phyloP scores from a whole-genome alignment of 306 rosid genomes.

The Glycine soja region DNA sequence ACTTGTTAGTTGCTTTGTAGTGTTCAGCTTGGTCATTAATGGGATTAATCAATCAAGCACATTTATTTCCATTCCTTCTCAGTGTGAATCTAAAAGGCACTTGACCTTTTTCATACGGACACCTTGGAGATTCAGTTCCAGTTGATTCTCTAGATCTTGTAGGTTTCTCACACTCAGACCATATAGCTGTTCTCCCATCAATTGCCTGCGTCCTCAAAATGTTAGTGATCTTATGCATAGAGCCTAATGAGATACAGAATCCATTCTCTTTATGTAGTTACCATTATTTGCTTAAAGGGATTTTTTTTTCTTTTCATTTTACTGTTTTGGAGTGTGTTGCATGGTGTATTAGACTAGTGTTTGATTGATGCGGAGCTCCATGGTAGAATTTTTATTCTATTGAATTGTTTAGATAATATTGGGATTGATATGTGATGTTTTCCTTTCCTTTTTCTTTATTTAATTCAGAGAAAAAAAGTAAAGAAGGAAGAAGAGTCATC shows the following conservation, averaged over 20 bases:
- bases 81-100: constrained; percentile 11
- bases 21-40: constrained; percentile 11
- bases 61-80: constrained; percentile 15
- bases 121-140: constrained; percentile 69
- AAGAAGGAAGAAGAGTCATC: not conserved
- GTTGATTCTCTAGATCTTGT: constrained; percentile 67
- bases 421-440: constrained; percentile 1
- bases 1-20: constrained; percentile 40
- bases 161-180: constrained; percentile 65
- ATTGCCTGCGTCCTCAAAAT: constrained; percentile 54
- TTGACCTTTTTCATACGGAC: constrained; percentile 73
- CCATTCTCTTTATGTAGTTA: not conserved
- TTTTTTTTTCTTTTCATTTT: not conserved
- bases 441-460: not conserved
- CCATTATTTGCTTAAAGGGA: not conserved
- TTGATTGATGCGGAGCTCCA: constrained; percentile 13
- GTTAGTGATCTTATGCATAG: constrained; percentile 27
- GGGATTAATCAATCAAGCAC: constrained; percentile 15
- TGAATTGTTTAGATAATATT: not conserved
- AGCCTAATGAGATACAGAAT: constrained; percentile 22
- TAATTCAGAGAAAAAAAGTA: not conserved
- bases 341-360: not conserved
- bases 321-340: constrained; percentile 11
- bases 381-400: constrained; percentile 11
- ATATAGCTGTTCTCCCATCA: constrained; percentile 73